Conservation (phyloP, 345 rosid species). For the Murraya koenigii region DNA sequence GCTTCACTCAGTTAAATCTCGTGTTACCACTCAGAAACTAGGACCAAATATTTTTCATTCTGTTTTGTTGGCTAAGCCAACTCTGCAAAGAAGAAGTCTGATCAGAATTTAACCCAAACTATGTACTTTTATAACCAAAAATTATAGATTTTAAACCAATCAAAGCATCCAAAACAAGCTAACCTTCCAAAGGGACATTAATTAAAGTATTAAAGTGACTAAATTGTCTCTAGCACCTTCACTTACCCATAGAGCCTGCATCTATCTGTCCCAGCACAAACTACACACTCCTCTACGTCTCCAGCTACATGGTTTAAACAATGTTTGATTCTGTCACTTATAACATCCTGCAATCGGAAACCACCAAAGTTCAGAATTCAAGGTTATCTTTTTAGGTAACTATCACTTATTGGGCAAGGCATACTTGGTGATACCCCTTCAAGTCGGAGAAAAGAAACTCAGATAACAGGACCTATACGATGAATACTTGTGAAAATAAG, state of each 20-base stretch:
- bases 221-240: not conserved
- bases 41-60: not conserved
- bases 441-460: not conserved
- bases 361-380: not conserved
- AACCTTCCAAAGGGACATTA: not conserved
- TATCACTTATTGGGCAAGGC: not conserved
- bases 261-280: constrained; percentile 77
- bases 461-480: not conserved
- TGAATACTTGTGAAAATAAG: not conserved
- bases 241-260: constrained; percentile 60
- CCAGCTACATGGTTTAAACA: constrained; percentile 78
- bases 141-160: not conserved
- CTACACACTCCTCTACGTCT: constrained; percentile 68
- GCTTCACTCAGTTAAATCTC: not conserved
- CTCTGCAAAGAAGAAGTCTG: not conserved
- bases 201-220: not conserved
- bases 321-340: constrained; percentile 76
- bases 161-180: not conserved
- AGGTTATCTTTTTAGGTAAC: not conserved
- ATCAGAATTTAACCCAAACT: not conserved
- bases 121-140: not conserved
- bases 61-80: not conserved
- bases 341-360: constrained; percentile 52
- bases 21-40: not conserved
- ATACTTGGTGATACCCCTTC: not conserved